A percentile compares a stretch with the other conserved stretches of the same genome.
Conservation (phyloP, 2,329 filamentous ascomycete species). For the Neopestalotiopsis clavispora region DNA sequence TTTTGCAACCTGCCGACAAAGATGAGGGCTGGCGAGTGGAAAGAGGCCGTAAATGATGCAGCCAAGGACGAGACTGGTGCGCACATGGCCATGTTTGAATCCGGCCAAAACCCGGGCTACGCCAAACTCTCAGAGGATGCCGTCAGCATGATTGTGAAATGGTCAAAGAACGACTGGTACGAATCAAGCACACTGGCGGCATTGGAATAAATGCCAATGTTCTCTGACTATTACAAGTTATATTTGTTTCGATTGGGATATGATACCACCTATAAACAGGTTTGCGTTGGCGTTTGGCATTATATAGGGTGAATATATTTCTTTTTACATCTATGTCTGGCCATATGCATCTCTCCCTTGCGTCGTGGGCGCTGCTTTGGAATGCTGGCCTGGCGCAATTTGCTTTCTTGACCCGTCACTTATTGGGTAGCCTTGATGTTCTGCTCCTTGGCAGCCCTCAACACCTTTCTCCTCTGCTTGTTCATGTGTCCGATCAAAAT, state of each 20-base stretch:
- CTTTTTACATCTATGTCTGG: too few relatives aligned
- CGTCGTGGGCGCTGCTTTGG: too few relatives aligned
- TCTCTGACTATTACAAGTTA: neutral
- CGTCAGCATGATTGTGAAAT: conserved; percentile 66
- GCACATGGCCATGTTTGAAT: conserved; percentile 82
- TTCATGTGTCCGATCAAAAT: conserved; percentile 96
- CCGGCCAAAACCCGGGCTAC: conserved; percentile 75
- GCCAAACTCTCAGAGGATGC: conserved; percentile 69
- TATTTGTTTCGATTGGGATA: conserved; percentile 3
- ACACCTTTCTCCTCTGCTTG: conserved; percentile 80
- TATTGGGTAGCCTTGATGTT: conserved; percentile 34
- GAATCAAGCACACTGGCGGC: conserved; percentile 48
- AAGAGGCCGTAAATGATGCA: conserved; percentile 76
- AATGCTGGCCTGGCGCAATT: neutral
- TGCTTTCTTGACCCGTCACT: neutral
- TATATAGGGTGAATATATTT: conserved; percentile 7
- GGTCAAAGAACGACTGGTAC: conserved; percentile 72
- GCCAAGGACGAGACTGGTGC: conserved; percentile 80
- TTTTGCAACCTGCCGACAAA: conserved; percentile 83
- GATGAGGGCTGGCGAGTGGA: conserved; percentile 62
- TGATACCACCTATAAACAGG: conserved; percentile 15
- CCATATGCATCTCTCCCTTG: too few relatives aligned
- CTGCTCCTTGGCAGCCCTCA: conserved; percentile 63
- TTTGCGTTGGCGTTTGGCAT: conserved; percentile 7
- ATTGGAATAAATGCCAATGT: conserved; percentile 32